phyloP scores from a whole-genome alignment of 2,329 filamentous ascomycete genomes.

The Diaporthe destruens region DNA sequence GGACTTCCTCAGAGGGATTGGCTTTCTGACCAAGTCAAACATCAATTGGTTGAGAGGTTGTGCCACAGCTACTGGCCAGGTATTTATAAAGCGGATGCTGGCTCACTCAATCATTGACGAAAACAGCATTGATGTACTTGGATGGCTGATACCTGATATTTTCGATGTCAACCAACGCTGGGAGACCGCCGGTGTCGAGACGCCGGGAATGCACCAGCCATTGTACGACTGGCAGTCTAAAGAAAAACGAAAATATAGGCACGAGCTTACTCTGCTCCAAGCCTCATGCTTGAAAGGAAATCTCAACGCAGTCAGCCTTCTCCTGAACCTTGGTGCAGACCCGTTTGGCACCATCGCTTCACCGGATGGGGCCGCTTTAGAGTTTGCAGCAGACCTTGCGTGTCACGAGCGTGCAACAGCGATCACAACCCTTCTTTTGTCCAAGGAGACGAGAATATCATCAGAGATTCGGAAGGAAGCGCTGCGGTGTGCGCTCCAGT shows the following conservation, averaged over 20 bases:
- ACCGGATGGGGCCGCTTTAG: background rate
- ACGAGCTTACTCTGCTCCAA: background rate
- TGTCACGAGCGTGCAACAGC: background rate
- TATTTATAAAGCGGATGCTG: background rate
- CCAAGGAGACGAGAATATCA: background rate
- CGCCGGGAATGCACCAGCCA: too few relatives aligned
- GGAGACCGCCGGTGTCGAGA: too few relatives aligned
- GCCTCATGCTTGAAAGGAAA: background rate
- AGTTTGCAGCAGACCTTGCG: rapidly evolving
- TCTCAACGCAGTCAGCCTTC: background rate
- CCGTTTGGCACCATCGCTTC: background rate
- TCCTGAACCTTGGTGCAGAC: background rate
- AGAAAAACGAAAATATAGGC: too few relatives aligned
- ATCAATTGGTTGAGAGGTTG: background rate
- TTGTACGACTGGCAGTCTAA: too few relatives aligned
- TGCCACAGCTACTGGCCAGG: background rate
- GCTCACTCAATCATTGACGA: background rate
- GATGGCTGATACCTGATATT: background rate
- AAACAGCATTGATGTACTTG: background rate
- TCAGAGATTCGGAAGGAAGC: background rate
- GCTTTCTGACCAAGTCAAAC: background rate
- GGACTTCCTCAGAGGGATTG: background rate
- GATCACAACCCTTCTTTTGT: background rate
- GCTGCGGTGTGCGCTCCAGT: rapidly evolving
- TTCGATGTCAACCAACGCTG: background rate